phyloP scores from a whole-genome alignment of 139 green algal genomes.

The Micromonas commoda region DNA sequence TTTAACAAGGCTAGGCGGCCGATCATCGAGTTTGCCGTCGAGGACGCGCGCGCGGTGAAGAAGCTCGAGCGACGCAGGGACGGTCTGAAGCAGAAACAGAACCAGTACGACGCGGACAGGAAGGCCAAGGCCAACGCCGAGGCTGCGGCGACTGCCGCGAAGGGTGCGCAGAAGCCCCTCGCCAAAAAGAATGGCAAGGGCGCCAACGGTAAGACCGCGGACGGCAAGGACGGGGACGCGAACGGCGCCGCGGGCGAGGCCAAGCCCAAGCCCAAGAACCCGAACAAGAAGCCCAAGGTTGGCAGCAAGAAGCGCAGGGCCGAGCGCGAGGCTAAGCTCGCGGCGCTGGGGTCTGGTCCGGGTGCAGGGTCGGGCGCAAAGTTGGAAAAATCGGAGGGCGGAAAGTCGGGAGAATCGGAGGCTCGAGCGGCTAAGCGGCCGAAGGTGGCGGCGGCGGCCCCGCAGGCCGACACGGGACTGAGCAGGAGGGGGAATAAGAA shows the following conservation, averaged over 20 bases:
- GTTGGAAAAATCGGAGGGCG: too few relatives aligned
- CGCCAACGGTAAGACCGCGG: too few relatives aligned
- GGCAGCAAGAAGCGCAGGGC: background rate
- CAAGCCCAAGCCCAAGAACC: background rate
- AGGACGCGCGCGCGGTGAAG: constrained; percentile 19
- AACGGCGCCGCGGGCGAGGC: background rate
- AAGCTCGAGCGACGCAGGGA: constrained; percentile 5
- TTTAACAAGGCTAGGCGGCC: constrained; percentile 54
- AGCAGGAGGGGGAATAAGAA: background rate
- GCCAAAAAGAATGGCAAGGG: background rate
- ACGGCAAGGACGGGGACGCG: too few relatives aligned
- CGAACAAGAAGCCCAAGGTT: background rate
- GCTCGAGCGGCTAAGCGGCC: too few relatives aligned
- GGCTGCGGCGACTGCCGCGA: background rate
- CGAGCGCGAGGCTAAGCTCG: background rate
- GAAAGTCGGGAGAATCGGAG: too few relatives aligned
- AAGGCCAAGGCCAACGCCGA: background rate
- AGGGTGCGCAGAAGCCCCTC: too few relatives aligned
- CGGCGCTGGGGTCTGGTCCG: too few relatives aligned
- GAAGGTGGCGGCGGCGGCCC: too few relatives aligned
- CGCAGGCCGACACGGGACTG: background rate
- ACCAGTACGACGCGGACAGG: background rate
- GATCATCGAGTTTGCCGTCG: constrained; percentile 33
- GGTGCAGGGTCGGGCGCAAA: too few relatives aligned
- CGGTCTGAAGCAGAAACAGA: background rate